phyloP scores from a whole-genome alignment of 129 eudicot genomes.

The Arctium lappa region DNA sequence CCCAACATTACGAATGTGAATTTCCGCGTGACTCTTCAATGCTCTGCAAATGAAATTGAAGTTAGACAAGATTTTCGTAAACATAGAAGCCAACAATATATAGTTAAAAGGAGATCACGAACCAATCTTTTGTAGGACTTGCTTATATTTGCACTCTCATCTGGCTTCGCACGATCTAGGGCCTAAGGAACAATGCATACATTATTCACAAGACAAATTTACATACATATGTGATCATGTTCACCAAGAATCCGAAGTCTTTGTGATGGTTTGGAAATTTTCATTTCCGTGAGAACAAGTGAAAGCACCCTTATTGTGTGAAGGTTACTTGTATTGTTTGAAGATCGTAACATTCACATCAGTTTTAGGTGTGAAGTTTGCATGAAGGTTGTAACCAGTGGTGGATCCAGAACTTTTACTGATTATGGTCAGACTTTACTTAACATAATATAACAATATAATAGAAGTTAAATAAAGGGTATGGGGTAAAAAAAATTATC shows the following conservation, averaged over 20 bases:
- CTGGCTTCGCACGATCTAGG: conserved; percentile 75
- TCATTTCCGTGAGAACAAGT: background rate
- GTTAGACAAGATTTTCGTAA: conserved; percentile 4
- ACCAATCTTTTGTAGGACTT: conserved; percentile 76
- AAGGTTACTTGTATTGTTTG: background rate
- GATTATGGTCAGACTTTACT: too few relatives aligned
- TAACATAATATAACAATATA: too few relatives aligned
- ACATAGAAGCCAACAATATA: background rate
- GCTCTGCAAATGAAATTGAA: conserved; percentile 33
- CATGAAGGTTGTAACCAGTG: background rate
- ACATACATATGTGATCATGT: background rate
- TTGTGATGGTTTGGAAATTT: background rate
- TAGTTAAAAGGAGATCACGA: background rate
- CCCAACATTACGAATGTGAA: conserved; percentile 32
- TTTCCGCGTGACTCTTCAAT: conserved; percentile 45
- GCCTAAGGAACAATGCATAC: conserved; percentile 42
- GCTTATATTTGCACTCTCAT: conserved; percentile 49
- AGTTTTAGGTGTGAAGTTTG: background rate
- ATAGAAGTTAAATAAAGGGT: too few relatives aligned
- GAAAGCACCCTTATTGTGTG: background rate
- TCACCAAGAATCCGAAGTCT: background rate
- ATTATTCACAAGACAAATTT: conserved; percentile 11
- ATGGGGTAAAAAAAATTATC: too few relatives aligned
- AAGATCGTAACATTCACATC: background rate
- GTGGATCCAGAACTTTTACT: background rate